Conservation (phyloP, 176 grass and related monocot genomes). For the Otatea glauca region DNA sequence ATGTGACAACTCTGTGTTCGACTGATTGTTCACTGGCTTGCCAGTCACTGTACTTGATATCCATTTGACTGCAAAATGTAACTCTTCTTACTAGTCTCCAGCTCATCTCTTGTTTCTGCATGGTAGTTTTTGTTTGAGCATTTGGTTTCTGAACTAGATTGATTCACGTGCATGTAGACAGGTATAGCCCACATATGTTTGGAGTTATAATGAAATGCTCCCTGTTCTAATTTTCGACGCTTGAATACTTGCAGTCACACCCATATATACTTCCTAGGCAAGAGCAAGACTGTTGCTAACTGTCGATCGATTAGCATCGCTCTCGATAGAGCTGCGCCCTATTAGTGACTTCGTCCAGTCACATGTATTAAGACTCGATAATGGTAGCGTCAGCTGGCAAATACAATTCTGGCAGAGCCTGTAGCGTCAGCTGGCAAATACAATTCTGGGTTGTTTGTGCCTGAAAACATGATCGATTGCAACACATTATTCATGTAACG, state of each 20-base stretch:
- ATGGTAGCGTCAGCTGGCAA: too few relatives aligned
- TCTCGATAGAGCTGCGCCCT: too few relatives aligned
- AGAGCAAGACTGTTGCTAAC: too few relatives aligned
- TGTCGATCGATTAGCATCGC: too few relatives aligned
- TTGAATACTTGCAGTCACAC: too few relatives aligned
- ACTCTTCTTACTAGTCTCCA: background rate
- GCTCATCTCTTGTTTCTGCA: background rate
- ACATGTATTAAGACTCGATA: background rate
- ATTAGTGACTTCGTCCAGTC: constrained; percentile 17
- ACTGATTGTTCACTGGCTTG: background rate
- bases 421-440: background rate
- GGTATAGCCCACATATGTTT: background rate
- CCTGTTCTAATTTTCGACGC: too few relatives aligned
- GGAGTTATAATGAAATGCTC: background rate
- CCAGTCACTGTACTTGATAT: constrained; percentile 4
- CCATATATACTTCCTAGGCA: too few relatives aligned
- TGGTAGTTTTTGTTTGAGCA: background rate
- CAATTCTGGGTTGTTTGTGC: constrained; percentile 9
- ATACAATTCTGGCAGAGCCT: too few relatives aligned
- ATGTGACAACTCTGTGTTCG: background rate
- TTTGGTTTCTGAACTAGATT: background rate
- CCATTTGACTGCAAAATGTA: background rate
- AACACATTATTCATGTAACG: constrained; percentile 37
- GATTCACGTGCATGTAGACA: background rate
- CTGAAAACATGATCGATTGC: background rate